Evolutionary conservation across 192 early-diverging fungal genomes (phyloP), one percentile per base, ranked within the genome.

Genomic region (Neocallimastix lanati): DNA sequence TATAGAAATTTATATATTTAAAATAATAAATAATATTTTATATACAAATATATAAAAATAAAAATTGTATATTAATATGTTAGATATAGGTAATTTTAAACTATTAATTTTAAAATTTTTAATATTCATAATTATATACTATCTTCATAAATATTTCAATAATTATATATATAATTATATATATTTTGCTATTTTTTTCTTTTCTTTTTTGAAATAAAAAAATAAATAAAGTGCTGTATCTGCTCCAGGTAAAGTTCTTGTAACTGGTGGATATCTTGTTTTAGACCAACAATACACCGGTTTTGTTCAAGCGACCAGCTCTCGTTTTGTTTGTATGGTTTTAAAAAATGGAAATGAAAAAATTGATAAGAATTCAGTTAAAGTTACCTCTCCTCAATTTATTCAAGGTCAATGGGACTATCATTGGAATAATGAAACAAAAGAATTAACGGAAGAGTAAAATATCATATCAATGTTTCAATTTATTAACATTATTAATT

Each of bases 221-320:
- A 33, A 33, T 6, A 33, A 6, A 33, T 33, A 33, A 33, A 80
- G 80, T 28, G 83, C 93, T 37, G 92, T 93, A 12, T 96, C 96
- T 16, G 95, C 96, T 12, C 95, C 97, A 9, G 97, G 97, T 16
- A 99, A 99, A 82, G 97, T 97, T 16, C 92, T 99, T 12, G 37
- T 98, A 0, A 86, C 89, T 0, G 97, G 97, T 28, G 97, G 97
- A 28, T 99, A 99, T 83, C 88, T 99, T 0, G 95, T 99, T 12
- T 88, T 99, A 16, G 94, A 96, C 78, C 91, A 87, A 29, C 80
- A 80, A 28, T 93, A 92, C 84, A 84, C 84, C 28, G 97, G 96
- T 6, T 86, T 97, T 27, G 95, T 97, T 7, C 86, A 96, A 38
- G 94, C 92, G 27, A 93, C 94, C 9, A 87, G 91, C 76, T 89